These are phyloP conservation scores for Cladophialophora carrionii DNA, from an alignment of 2,329 filamentous ascomycete species.

Conservation along the genomic window DNA sequence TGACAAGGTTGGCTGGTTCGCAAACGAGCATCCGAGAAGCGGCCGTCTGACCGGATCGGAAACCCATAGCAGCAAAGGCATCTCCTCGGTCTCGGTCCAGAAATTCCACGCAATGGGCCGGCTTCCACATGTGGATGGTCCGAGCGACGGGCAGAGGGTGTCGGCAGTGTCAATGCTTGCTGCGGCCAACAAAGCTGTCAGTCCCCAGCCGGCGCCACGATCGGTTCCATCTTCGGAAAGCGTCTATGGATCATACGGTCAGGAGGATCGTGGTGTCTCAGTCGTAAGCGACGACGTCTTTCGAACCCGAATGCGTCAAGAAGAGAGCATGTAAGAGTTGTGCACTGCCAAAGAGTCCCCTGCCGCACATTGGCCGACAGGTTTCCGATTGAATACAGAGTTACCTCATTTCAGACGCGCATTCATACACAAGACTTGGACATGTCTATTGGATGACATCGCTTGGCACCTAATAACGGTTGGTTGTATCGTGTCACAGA, in stretches of 20 bases:
- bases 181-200: conserved; percentile 31
- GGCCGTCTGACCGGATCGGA: conserved; percentile 20
- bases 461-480: conserved; percentile 23
- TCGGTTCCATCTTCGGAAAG: conserved; percentile 25
- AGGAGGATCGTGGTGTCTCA: conserved; percentile 20
- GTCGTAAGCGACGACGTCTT: conserved; percentile 16
- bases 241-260: conserved; percentile 31
- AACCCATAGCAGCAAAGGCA: conserved; percentile 34
- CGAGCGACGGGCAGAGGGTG: conserved; percentile 30
- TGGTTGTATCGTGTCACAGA: conserved; percentile 29
- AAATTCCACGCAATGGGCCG: conserved; percentile 37
- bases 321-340: conserved; percentile 20
- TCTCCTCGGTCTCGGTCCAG: conserved; percentile 36
- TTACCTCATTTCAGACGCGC: conserved; percentile 19
- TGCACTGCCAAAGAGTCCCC: background rate
- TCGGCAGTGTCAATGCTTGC: conserved; percentile 34
- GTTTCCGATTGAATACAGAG: conserved; percentile 5
- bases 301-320: conserved; percentile 8
- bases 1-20: conserved; percentile 21
- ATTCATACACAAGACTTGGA: conserved; percentile 25
- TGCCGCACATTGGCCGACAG: background rate
- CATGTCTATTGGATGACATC: conserved; percentile 27
- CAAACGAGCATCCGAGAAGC: conserved; percentile 21
- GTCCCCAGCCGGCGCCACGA: conserved; percentile 29
- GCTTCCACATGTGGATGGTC: conserved; percentile 37